A percentile compares a stretch with the other conserved stretches of the same genome.
phyloP scores from a whole-genome alignment of 2,329 filamentous ascomycete genomes.

The Epicoccum sorghinum region DNA sequence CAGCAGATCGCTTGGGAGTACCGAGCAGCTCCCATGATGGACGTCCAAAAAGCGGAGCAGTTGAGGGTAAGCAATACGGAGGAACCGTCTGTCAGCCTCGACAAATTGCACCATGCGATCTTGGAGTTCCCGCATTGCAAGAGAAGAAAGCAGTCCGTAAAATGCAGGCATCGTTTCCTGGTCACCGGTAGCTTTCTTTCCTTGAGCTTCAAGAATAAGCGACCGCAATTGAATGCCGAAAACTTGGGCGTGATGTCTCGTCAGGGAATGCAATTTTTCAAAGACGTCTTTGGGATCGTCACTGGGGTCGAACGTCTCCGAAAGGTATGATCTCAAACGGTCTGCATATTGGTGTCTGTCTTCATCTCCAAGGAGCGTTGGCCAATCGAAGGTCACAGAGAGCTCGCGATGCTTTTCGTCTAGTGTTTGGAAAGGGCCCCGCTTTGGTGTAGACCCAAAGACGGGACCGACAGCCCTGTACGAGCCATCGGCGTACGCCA shows the following conservation, averaged over 20 bases:
- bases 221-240: constrained; percentile 25
- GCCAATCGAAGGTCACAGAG: constrained; percentile 21
- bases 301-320: background rate
- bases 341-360: constrained; percentile 25
- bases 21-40: constrained; percentile 9
- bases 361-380: constrained; percentile 27
- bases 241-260: background rate
- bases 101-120: constrained; percentile 27
- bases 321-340: constrained; percentile 24
- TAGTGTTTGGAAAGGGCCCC: no score
- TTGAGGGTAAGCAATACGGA: constrained; percentile 13
- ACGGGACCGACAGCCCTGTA: constrained; percentile 21
- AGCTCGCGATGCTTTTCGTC: background rate
- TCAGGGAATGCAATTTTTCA: background rate
- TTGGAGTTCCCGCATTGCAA: constrained; percentile 20
- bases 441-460: constrained; percentile 1
- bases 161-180: constrained; percentile 26
- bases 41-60: constrained; percentile 29
- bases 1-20: constrained; percentile 37
- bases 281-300: background rate
- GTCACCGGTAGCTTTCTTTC: background rate
- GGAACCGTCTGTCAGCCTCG: constrained; percentile 16
- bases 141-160: constrained; percentile 27
- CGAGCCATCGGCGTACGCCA: constrained; percentile 37
- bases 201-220: constrained; percentile 16